Base-by-base conservation (phyloP, 2,329 filamentous ascomycete species). In the Blumeriella jaapii region DNA sequence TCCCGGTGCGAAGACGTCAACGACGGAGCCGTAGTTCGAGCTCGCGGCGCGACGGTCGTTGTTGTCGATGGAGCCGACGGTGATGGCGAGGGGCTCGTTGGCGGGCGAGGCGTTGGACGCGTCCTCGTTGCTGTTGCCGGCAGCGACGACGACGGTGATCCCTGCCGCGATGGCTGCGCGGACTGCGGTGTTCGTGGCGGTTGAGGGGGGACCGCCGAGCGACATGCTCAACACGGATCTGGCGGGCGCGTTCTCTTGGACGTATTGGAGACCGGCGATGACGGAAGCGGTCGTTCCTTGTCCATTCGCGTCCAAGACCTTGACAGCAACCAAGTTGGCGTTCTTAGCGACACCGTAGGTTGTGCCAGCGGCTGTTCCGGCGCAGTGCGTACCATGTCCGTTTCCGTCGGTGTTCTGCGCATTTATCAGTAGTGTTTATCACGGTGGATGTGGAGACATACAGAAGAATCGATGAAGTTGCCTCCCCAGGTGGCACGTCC, bases 171-270 rank as follows among this genome's bases (percentile, higher is more conserved):
- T 63, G 31, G 68, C 65, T 16, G 54, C 57, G 23, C 62, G 57
- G 12, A 73, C 60, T 29, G 68, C 67, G 22, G 48, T 51, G 59
- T 73, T 73, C 48, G 71, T 58, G 27, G 69, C 58, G 1, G 55
- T 42, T 1, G 64, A 67, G 38, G 49, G 53, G 18, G 49, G 37
- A 2, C 65, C 67, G 9, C 69, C 69, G 2, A 75, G 61, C 14
- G 67, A 72, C 65, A 75, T 65, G 57, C 62, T 69, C 39, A 71
- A 61, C 12, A 73, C 68, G 11, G 67, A 55, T n/a, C 59, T 59
- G 15, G 32, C 28, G 9, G 36, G 25, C 5, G 44, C 38, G n/a
- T 58, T 50, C 10, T 44, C 42, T 14, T 51, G 52, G 22, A 61
- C 55, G 39, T 51, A 61, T 34, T 61, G 48, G 44, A 60, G 55